Percentiles rank a stretch among this genome's conserved stretches.
Evolutionary conservation across 768 basidiomycete genomes (phyloP).

Genomic region (Cyclocybe cylindracea): DNA sequence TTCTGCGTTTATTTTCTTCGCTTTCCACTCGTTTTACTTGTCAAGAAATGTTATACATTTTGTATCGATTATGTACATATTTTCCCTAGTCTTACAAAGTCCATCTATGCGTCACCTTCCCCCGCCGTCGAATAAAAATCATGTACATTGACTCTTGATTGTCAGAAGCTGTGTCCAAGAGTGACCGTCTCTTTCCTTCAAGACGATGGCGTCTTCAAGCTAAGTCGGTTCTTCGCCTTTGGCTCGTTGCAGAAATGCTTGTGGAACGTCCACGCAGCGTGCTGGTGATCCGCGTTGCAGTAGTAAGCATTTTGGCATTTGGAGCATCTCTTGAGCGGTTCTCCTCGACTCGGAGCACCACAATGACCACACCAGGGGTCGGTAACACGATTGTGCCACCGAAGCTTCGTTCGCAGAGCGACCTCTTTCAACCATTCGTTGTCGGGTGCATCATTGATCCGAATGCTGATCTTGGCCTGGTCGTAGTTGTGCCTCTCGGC

Average conservation of each 20-base stretch:
- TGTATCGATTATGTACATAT: background rate
- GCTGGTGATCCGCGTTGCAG: conserved; percentile 21
- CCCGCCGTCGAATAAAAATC: too few relatives aligned
- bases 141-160: too few relatives aligned
- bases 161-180: too few relatives aligned
- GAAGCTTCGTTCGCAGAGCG: conserved; percentile 14
- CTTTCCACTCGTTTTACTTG: too few relatives aligned
- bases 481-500: conserved; percentile 17
- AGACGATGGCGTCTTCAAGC: background rate
- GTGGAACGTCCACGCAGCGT: conserved; percentile 22
- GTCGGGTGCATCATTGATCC: conserved; percentile 10
- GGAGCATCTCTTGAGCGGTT: conserved; percentile 14
- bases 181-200: too few relatives aligned
- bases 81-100: too few relatives aligned
- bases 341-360: conserved; percentile 16
- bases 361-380: conserved; percentile 24
- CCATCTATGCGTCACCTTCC: too few relatives aligned
- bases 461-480: conserved; percentile 4
- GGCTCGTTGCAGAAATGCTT: conserved; percentile 18
- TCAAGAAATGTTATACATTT: background rate
- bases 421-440: conserved; percentile 13
- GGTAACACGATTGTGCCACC: conserved; percentile 19
- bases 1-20: too few relatives aligned
- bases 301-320: conserved; percentile 17
- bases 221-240: background rate